Conservation (phyloP, 1,139 yeast genomes). For the Pichia sp. region DNA sequence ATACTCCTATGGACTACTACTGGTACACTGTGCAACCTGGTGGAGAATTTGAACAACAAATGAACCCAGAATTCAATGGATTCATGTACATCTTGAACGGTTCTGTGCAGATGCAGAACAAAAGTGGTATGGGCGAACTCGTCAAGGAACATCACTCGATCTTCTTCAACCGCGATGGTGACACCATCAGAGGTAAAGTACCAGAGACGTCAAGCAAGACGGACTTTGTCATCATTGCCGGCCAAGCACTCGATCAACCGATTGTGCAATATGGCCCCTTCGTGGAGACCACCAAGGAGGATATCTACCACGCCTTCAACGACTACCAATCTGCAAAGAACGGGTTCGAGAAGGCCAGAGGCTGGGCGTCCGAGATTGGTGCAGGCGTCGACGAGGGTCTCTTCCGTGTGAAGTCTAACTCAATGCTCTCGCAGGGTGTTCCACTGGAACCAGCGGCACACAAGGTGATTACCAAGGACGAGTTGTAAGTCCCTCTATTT, state of each 20-base stretch:
- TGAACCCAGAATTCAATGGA: constrained; percentile 60
- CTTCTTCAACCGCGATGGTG: constrained; percentile 65
- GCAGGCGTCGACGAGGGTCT: constrained; percentile 38
- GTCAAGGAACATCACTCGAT: constrained; percentile 46
- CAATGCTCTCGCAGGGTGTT: constrained; percentile 6
- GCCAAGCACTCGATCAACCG: constrained; percentile 67
- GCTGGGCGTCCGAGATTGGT: constrained; percentile 66
- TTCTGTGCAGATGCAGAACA: constrained; percentile 38
- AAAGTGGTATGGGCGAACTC: constrained; percentile 12
- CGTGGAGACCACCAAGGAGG: constrained; percentile 59
- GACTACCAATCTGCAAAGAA: constrained; percentile 64
- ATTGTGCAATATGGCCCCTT: constrained; percentile 89
- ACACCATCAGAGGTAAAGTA: constrained; percentile 43
- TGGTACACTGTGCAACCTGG: constrained; percentile 64
- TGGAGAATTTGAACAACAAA: constrained; percentile 53
- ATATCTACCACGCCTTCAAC: constrained; percentile 58
- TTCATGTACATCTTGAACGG: constrained; percentile 71
- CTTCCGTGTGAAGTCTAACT: constrained; percentile 19
- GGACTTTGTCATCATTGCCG: constrained; percentile 68
- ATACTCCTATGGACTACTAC: constrained; percentile 76
- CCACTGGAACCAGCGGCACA: constrained; percentile 2
- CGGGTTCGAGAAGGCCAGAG: constrained; percentile 66
- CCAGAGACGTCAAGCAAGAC: constrained; percentile 32
- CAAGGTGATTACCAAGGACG: constrained; percentile 7
- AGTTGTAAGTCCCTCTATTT: too few relatives aligned